Evolutionary conservation across 768 basidiomycete genomes (phyloP).

Genomic region (Mycena floridula): DNA sequence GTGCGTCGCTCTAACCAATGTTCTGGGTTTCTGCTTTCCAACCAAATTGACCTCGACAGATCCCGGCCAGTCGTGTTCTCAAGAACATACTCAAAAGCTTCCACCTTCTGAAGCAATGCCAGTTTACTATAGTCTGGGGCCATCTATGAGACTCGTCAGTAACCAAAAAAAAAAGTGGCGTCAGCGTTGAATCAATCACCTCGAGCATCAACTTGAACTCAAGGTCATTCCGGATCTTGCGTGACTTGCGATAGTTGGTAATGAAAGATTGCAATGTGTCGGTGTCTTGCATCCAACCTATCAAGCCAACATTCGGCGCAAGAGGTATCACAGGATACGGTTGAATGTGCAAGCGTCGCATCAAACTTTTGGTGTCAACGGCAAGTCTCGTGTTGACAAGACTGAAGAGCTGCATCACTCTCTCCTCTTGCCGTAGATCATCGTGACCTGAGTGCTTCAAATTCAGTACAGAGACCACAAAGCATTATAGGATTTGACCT

Average conservation of each 20-base stretch:
- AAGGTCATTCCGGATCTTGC: constrained; percentile 95
- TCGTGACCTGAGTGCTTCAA: constrained; percentile 71
- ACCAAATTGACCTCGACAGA: constrained; percentile 92
- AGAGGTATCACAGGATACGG: constrained; percentile 89
- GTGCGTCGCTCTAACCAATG: constrained; percentile 97
- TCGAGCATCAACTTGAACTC: constrained; percentile 99
- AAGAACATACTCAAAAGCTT: constrained; percentile 97
- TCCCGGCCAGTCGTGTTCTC: constrained; percentile 99
- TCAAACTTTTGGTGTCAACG: constrained; percentile 92
- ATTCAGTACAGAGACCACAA: neutral
- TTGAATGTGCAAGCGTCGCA: constrained; percentile 92
- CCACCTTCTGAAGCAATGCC: constrained; percentile 92
- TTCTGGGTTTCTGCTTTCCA: constrained; percentile 92
- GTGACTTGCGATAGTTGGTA: constrained; percentile 91
- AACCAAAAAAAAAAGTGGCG: neutral
- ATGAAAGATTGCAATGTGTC: constrained; percentile 96
- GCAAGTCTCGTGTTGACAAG: constrained; percentile 92
- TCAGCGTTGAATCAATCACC: constrained; percentile 38
- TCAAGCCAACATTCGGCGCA: constrained; percentile 89
- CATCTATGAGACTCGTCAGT: constrained; percentile 56
- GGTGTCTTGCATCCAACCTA: constrained; percentile 94
- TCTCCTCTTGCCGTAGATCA: constrained; percentile 96
- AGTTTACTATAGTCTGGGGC: constrained; percentile 97
- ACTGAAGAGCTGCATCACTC: constrained; percentile 99
- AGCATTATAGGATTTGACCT: constrained; percentile 26